phyloP scores from a whole-genome alignment of 148 eudicot genomes.

The Nyssa sinensis region DNA sequence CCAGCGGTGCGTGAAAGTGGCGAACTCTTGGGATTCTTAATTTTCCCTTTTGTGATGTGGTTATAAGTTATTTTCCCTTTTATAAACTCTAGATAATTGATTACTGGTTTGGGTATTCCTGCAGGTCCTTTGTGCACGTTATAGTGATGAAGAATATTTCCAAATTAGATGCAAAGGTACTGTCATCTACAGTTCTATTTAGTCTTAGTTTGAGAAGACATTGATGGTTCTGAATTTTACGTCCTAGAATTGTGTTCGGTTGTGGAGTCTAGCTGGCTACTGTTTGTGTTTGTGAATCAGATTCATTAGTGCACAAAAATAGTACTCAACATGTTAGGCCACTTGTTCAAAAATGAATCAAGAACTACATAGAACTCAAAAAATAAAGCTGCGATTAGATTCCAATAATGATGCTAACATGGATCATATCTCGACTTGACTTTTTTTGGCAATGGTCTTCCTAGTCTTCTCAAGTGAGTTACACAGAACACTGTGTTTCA shows the following conservation, averaged over 20 bases:
- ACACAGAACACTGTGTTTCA: too few species aligned
- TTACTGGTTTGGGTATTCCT: slow-evolving; percentile 14
- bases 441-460: neutral
- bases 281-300: neutral
- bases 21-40: neutral
- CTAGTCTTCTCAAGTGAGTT: neutral
- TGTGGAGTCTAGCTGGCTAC: neutral
- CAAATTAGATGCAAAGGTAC: slow-evolving; percentile 77
- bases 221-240: neutral
- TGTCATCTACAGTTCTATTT: neutral
- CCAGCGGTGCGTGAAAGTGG: slow-evolving; percentile 57
- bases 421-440: neutral
- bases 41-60: slow-evolving; percentile 1
- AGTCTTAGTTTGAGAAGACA: neutral
- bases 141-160: slow-evolving; percentile 83
- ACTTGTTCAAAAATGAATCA: neutral
- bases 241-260: neutral
- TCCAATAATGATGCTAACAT: neutral
- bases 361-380: neutral
- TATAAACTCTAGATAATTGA: neutral
- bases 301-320: neutral
- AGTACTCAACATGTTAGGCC: neutral
- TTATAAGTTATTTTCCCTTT: slow-evolving; percentile 7
- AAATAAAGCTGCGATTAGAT: neutral
- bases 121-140: slow-evolving; percentile 83